phyloP scores from a whole-genome alignment of 1,139 yeast genomes.

The Tardiomyces blankii region DNA sequence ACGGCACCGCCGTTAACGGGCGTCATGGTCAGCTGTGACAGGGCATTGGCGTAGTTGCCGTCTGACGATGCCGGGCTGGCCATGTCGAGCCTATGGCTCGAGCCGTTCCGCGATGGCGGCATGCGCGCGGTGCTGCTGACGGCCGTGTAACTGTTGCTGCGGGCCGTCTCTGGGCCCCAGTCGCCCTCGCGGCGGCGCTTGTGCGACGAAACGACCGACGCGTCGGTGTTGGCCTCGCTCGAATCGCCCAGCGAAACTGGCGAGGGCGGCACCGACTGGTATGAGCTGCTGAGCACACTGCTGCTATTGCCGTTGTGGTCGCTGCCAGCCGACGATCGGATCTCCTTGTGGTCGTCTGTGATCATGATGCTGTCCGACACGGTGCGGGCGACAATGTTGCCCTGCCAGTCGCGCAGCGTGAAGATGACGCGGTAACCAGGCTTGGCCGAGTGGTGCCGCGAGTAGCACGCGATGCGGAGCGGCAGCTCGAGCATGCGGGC shows the following conservation, averaged over 20 bases:
- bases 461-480: constrained; percentile 86
- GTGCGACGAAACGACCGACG: constrained; percentile 6
- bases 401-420: constrained; percentile 50
- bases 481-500: constrained; percentile 55
- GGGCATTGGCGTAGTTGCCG: neutral
- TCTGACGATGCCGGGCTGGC: neutral
- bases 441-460: constrained; percentile 84
- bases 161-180: constrained; percentile 7
- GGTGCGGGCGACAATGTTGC: constrained; percentile 59
- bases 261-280: neutral
- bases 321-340: constrained; percentile 2
- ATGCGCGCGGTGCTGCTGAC: neutral
- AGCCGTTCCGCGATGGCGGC: constrained; percentile 4
- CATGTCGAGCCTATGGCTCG: constrained; percentile 6
- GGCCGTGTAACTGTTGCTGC: neutral
- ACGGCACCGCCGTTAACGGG: neutral
- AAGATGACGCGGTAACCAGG: constrained; percentile 69
- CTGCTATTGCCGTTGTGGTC: neutral
- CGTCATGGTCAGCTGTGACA: neutral
- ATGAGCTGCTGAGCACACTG: neutral
- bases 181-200: constrained; percentile 18
- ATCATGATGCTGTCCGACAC: constrained; percentile 70
- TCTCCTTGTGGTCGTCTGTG: constrained; percentile 77
- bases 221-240: neutral
- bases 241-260: neutral